Percentiles rank a stretch among this genome's conserved stretches.
These are phyloP conservation scores for Tremella yokohamensis DNA, from an alignment of 768 basidiomycete species.

Conservation along the genomic window DNA sequence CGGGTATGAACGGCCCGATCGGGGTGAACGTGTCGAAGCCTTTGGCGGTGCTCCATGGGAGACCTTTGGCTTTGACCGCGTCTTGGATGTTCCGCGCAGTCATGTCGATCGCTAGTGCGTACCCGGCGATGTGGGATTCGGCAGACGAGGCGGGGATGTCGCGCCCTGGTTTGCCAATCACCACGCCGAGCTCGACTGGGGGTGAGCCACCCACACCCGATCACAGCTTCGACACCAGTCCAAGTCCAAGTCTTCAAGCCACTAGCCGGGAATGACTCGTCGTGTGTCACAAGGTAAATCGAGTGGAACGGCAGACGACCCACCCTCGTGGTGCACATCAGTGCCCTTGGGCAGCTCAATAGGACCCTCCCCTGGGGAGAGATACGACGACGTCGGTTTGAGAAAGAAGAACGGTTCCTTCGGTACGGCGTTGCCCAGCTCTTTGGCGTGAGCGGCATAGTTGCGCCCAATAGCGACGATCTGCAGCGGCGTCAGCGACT, in stretches of 20 bases:
- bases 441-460: slow-evolving; percentile 82
- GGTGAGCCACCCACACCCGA: slow-evolving; percentile 3
- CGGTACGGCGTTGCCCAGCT: slow-evolving; percentile 80
- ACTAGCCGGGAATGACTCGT: too few species aligned
- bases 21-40: slow-evolving; percentile 97
- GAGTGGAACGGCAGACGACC: slow-evolving; percentile 9
- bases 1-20: slow-evolving; percentile 84
- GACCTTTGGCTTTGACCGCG: slow-evolving; percentile 79
- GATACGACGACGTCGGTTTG: slow-evolving; percentile 89
- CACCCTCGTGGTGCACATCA: slow-evolving; percentile 86
- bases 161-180: slow-evolving; percentile 82
- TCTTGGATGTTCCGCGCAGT: slow-evolving; percentile 95
- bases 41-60: slow-evolving; percentile 97
- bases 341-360: slow-evolving; percentile 84
- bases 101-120: slow-evolving; percentile 93
- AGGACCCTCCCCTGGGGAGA: slow-evolving; percentile 65
- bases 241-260: not conserved
- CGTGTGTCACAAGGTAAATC: not conserved
- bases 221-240: too few species aligned
- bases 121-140: slow-evolving; percentile 78
- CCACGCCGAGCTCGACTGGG: slow-evolving; percentile 87
- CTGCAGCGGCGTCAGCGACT: slow-evolving; percentile 14
- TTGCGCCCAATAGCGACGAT: slow-evolving; percentile 96
- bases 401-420: slow-evolving; percentile 98
- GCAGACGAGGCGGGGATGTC: slow-evolving; percentile 74